Evolutionary conservation across 305 asterid genomes (phyloP).

Genomic region (Andrographis paniculata): DNA sequence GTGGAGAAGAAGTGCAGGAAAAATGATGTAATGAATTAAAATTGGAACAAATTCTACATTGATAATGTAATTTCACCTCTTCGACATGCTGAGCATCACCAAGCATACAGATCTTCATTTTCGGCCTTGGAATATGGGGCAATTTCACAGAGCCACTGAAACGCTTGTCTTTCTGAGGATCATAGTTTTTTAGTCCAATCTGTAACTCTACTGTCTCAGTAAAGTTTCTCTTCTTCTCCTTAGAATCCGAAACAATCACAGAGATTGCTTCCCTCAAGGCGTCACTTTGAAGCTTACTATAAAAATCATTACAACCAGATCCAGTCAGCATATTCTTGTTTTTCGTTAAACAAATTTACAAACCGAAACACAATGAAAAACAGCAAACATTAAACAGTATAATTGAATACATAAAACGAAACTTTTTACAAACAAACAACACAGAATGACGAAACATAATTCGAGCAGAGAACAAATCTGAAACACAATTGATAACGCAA

Average conservation of each 20-base stretch:
- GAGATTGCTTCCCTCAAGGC: constrained; percentile 57
- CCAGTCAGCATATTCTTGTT: not conserved
- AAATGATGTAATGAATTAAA: not conserved
- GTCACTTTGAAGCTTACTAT: constrained; percentile 74
- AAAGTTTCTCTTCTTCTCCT: constrained; percentile 55
- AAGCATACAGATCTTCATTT: constrained; percentile 72
- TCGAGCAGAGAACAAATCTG: not conserved
- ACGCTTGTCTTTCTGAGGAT: constrained; percentile 77
- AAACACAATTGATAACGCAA: not conserved
- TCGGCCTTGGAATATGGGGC: constrained; percentile 69
- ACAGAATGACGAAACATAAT: not conserved
- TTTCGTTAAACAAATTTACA: not conserved
- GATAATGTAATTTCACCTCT: constrained; percentile 31
- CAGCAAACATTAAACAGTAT: too few relatives aligned
- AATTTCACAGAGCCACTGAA: constrained; percentile 67
- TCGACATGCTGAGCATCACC: constrained; percentile 79
- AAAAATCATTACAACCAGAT: constrained; percentile 8
- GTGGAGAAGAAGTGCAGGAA: too few relatives aligned
- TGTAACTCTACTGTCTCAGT: constrained; percentile 66
- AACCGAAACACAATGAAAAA: too few relatives aligned
- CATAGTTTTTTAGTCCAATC: constrained; percentile 70
- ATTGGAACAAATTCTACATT: not conserved
- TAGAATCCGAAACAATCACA: constrained; percentile 23
- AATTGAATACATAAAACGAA: too few relatives aligned
- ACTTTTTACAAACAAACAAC: too few relatives aligned